Percentiles rank a stretch among this genome's conserved stretches.
These are phyloP conservation scores for Xylariaceae sp. DNA, from an alignment of 2,329 filamentous ascomycete species.

Conservation along the genomic window DNA sequence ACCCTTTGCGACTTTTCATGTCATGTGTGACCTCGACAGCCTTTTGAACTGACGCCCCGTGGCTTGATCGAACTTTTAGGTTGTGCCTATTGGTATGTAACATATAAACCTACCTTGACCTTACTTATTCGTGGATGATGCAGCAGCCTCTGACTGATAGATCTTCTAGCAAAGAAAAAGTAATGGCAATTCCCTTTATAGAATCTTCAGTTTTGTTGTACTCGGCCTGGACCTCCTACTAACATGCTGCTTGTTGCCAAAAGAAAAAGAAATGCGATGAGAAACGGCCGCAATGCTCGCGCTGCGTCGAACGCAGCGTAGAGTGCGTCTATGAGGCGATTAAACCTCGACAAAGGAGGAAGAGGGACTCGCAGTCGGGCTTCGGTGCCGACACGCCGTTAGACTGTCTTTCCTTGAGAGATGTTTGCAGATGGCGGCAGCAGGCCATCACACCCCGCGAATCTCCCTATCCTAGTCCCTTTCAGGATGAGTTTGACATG, in stretches of 20 bases:
- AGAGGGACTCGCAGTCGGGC: constrained; percentile 30
- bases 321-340: constrained; percentile 48
- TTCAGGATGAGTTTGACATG: constrained; percentile 15
- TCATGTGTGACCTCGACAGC: too few species aligned
- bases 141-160: constrained; percentile 16
- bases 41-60: too few species aligned
- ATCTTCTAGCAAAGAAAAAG: constrained; percentile 47
- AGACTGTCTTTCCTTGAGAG: constrained; percentile 10
- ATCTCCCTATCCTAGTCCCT: constrained; percentile 20
- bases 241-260: constrained; percentile 2
- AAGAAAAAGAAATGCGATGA: constrained; percentile 58
- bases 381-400: constrained; percentile 12
- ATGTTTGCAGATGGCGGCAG: constrained; percentile 21
- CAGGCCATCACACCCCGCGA: constrained; percentile 15
- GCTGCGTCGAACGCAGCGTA: constrained; percentile 44
- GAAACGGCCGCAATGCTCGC: constrained; percentile 43
- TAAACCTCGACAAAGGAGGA: constrained; percentile 37
- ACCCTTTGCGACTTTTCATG: too few species aligned
- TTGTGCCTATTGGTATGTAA: constrained; percentile 47
- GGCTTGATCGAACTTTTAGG: constrained; percentile 31
- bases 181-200: constrained; percentile 27
- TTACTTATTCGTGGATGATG: constrained; percentile 3
- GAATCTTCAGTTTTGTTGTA: too few species aligned
- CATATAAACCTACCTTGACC: neutral
- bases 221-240: constrained; percentile 1